A percentile compares a stretch with the other conserved stretches of the same genome.
Conservation (phyloP, 495 filamentous ascomycete species). For the Penicillium silybi region DNA sequence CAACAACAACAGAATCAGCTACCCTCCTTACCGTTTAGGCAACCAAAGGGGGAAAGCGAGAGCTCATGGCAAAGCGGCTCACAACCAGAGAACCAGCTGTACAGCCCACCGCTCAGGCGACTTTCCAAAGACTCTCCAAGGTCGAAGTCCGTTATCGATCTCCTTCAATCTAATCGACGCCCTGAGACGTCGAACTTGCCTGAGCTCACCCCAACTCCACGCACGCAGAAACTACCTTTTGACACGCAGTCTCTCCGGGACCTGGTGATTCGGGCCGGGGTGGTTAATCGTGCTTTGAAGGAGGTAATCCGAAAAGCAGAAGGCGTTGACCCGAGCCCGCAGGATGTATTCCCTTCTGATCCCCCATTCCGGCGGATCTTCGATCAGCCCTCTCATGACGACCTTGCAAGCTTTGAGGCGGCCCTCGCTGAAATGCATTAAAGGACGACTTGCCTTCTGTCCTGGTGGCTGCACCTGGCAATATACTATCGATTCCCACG, state of each 20-base stretch:
- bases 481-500: background rate
- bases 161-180: constrained; percentile 66
- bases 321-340: constrained; percentile 60
- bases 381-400: constrained; percentile 35
- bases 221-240: constrained; percentile 78
- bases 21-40: constrained; percentile 1
- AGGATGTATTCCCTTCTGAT: constrained; percentile 30
- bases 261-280: constrained; percentile 78
- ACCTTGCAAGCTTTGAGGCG: constrained; percentile 30
- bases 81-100: background rate
- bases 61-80: constrained; percentile 23
- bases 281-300: constrained; percentile 66
- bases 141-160: constrained; percentile 76
- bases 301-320: constrained; percentile 79
- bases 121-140: constrained; percentile 51
- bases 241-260: constrained; percentile 86
- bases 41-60: constrained; percentile 25
- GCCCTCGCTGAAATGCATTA: constrained; percentile 26
- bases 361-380: constrained; percentile 47
- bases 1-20: background rate
- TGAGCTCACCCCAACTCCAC: constrained; percentile 35
- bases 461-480: background rate
- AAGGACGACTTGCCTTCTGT: constrained; percentile 3
- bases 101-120: constrained; percentile 12
- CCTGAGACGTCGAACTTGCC: constrained; percentile 45